phyloP scores from a whole-genome alignment of 169 alveolate genomes.

The Plasmodium relictum region DNA sequence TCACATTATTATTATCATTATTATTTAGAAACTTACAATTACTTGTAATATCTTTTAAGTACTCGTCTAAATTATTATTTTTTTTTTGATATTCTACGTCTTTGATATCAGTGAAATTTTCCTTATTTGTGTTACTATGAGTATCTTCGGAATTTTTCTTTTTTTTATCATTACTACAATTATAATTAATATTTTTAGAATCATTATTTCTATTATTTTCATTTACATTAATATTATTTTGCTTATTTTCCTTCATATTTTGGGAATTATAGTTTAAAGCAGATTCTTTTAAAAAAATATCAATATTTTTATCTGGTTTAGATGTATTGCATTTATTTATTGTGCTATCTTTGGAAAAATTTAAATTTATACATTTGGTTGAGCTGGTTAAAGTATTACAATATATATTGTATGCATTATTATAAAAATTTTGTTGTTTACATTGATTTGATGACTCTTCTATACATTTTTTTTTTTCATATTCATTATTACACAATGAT shows the following conservation, averaged over 20 bases:
- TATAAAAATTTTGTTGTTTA: background rate
- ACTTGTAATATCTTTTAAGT: constrained; percentile 10
- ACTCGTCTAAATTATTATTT: constrained; percentile 5
- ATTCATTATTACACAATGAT: constrained; percentile 29
- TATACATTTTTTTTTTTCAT: background rate
- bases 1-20: background rate
- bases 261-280: constrained; percentile 1
- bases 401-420: constrained; percentile 43
- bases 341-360: constrained; percentile 2
- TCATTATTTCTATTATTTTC: background rate
- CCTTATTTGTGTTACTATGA: background rate
- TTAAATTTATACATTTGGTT: constrained; percentile 27
- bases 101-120: background rate
- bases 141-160: background rate
- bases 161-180: background rate
- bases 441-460: background rate
- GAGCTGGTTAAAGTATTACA: constrained; percentile 45
- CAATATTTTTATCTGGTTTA: background rate
- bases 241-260: background rate
- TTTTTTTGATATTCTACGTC: constrained; percentile 1
- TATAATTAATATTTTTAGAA: background rate
- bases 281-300: constrained; percentile 22
- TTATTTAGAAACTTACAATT: constrained; percentile 4
- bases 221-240: background rate
- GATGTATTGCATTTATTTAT: background rate